A percentile compares a stretch with the other conserved stretches of the same genome.
Evolutionary conservation across 2,329 filamentous ascomycete species (phyloP).

Genomic region (Penicillium sp.): DNA sequence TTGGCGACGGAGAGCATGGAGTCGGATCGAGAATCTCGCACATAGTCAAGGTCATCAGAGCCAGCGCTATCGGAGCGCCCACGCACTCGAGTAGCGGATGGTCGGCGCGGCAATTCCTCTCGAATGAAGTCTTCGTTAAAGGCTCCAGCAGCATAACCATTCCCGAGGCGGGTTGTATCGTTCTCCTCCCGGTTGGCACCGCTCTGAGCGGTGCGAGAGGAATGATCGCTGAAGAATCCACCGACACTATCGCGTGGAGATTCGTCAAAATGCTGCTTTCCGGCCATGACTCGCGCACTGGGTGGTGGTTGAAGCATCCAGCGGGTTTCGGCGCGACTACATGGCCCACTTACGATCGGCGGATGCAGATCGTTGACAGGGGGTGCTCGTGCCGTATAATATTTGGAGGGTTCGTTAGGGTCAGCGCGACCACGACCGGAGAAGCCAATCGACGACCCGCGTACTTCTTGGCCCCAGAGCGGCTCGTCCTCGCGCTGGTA

Average conservation of each 20-base stretch:
- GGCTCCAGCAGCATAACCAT: constrained; percentile 6
- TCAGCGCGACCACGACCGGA: constrained; percentile 39
- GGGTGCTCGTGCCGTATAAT: constrained; percentile 63
- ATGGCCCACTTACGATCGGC: constrained; percentile 74
- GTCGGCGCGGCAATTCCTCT: constrained; percentile 15
- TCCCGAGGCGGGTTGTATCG: constrained; percentile 1
- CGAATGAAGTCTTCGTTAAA: constrained; percentile 9
- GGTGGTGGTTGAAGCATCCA: constrained; percentile 96
- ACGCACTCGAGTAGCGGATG: constrained; percentile 16
- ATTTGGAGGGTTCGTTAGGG: constrained; percentile 49
- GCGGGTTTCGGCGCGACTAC: constrained; percentile 66
- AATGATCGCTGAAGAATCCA: constrained; percentile 9
- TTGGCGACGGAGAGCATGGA: constrained; percentile 31
- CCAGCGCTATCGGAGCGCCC: constrained; percentile 9
- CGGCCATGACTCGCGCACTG: constrained; percentile 86
- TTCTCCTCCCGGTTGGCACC: constrained; percentile 1
- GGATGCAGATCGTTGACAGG: constrained; percentile 85
- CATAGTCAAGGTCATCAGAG: constrained; percentile 14
- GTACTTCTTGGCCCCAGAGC: constrained; percentile 68
- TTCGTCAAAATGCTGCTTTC: constrained; percentile 57
- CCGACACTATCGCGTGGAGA: constrained; percentile 22
- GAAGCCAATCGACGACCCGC: constrained; percentile 56
- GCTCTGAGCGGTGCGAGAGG: constrained; percentile 7
- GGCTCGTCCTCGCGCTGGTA: constrained; percentile 88
- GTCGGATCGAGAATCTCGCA: constrained; percentile 30